phyloP scores from a whole-genome alignment of 441 rosid species.

The Kokia cookei region DNA sequence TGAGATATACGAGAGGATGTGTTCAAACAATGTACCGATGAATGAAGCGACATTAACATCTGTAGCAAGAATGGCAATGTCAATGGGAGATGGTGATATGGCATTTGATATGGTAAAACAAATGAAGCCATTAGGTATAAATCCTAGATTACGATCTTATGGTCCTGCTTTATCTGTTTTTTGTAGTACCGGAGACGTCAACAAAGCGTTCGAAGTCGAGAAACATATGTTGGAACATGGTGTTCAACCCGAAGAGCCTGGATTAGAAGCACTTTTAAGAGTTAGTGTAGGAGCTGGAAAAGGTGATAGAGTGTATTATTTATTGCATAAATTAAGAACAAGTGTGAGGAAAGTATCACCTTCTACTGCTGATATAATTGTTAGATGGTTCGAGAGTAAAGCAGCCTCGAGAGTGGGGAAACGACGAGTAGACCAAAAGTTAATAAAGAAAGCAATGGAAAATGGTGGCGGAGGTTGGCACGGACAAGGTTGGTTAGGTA shows the following conservation, averaged over 20 bases:
- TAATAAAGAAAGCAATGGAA: conserved; percentile 31
- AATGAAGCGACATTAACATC: conserved; percentile 60
- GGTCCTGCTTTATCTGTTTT: conserved; percentile 51
- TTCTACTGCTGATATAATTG: conserved; percentile 36
- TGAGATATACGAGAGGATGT: conserved; percentile 49
- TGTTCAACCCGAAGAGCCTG: conserved; percentile 58
- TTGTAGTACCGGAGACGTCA: conserved; percentile 34
- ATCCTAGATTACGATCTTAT: conserved; percentile 57
- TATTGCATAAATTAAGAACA: conserved; percentile 54
- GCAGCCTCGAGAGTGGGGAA: conserved; percentile 52
- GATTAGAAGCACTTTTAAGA: conserved; percentile 52
- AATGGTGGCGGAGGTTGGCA: conserved; percentile 74
- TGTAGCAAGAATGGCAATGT: conserved; percentile 64
- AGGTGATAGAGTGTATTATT: conserved; percentile 54
- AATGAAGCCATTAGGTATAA: conserved; percentile 48
- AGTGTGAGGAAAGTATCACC: conserved; percentile 45
- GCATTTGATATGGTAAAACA: conserved; percentile 61
- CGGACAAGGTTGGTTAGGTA: conserved; percentile 70
- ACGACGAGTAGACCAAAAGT: conserved; percentile 29
- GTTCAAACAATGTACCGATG: conserved; percentile 38
- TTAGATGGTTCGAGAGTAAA: conserved; percentile 48
- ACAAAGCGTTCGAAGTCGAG: conserved; percentile 54
- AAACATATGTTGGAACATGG: conserved; percentile 62
- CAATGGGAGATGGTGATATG: conserved; percentile 55
- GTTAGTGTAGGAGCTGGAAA: conserved; percentile 40